phyloP scores from a whole-genome alignment of 2,329 filamentous ascomycete species.

The Colletotrichum chlorophyti region DNA sequence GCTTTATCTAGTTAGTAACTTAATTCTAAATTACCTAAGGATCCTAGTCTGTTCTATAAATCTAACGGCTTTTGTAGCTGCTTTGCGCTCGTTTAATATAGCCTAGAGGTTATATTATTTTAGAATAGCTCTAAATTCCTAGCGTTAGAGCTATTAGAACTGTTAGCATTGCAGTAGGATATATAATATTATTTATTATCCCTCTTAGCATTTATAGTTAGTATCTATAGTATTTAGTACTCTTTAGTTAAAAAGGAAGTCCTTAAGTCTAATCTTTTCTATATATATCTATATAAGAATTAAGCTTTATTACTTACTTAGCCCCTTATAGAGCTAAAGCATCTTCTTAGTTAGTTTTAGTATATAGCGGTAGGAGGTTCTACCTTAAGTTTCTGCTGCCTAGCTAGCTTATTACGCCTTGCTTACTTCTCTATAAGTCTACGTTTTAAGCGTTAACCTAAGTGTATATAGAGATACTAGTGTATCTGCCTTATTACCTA shows the following conservation, averaged over 20 bases:
- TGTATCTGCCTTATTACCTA: background rate
- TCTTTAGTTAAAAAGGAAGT: slow-evolving; percentile 28
- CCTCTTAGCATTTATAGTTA: slow-evolving; percentile 14
- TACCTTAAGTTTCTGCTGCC: too few species aligned
- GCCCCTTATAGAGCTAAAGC: too few species aligned
- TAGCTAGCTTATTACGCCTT: too few species aligned
- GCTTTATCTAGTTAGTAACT: background rate
- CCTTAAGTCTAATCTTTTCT: slow-evolving; percentile 15
- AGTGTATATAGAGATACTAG: too few species aligned
- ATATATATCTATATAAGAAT: slow-evolving; percentile 3
- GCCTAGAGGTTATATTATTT: slow-evolving; percentile 15
- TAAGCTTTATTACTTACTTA: too few species aligned
- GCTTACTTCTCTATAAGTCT: too few species aligned
- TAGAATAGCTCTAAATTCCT: background rate
- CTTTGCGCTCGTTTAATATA: background rate
- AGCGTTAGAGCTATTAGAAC: background rate
- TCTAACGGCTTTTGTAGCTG: background rate
- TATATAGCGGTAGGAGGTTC: too few species aligned
- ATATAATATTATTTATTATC: slow-evolving; percentile 17
- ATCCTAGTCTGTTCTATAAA: slow-evolving; percentile 20
- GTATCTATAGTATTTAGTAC: slow-evolving; percentile 2
- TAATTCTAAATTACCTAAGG: background rate
- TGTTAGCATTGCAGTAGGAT: slow-evolving; percentile 8
- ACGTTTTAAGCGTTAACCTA: too few species aligned
- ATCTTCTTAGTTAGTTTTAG: too few species aligned